A percentile compares a stretch with the other conserved stretches of the same genome.
Conservation (phyloP, 1,284 basidiomycete genomes). For the Leccinum huronense region DNA sequence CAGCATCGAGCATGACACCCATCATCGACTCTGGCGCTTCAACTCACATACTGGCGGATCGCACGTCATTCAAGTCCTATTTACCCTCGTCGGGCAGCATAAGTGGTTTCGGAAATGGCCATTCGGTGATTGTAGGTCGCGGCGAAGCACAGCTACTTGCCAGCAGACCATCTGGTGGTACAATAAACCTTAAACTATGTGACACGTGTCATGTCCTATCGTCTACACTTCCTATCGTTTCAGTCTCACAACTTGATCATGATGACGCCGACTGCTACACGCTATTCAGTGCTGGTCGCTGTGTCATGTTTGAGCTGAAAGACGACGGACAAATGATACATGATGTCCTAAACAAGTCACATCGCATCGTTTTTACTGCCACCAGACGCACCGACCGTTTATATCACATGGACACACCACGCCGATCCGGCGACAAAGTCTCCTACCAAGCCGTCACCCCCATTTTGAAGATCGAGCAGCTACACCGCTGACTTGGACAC, state of each 20-base stretch:
- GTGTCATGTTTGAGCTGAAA: not conserved
- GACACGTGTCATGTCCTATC: not conserved
- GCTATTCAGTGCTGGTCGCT: not conserved
- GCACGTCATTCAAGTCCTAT: not conserved
- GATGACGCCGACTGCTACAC: not conserved
- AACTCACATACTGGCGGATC: not conserved
- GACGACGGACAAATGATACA: not conserved
- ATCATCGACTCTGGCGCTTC: not conserved
- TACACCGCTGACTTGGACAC: not conserved
- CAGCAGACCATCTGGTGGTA: not conserved
- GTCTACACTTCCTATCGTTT: not conserved
- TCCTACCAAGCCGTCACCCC: not conserved
- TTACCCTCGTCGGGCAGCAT: not conserved
- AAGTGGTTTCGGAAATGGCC: not conserved
- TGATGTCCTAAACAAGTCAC: not conserved
- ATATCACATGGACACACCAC: no score
- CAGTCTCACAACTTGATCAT: not conserved
- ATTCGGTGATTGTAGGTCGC: not conserved
- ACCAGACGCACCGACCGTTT: not conserved
- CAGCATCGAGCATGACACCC: not conserved
- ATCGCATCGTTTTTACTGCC: not conserved
- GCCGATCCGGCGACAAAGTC: not conserved
- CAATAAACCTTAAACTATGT: not conserved
- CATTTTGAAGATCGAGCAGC: not conserved
- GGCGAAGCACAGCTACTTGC: not conserved